Percentiles rank a stretch among this genome's conserved stretches.
phyloP scores from a whole-genome alignment of 1,139 yeast species.

The Suhomyces anneliseae region DNA sequence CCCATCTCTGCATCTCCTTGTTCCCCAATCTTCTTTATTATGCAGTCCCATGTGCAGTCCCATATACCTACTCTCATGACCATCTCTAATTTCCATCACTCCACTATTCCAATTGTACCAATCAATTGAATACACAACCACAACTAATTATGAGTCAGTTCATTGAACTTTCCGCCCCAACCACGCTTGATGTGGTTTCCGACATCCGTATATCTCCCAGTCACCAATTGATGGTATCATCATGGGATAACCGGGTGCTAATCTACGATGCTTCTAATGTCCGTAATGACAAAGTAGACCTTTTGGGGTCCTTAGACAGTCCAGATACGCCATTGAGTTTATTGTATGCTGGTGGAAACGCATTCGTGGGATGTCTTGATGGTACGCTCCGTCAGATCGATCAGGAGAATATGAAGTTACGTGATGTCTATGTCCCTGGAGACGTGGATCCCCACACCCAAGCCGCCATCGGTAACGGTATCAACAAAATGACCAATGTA shows the following conservation, averaged over 20 bases:
- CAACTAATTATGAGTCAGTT: conserved; percentile 4
- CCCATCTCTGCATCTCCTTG: too few species aligned
- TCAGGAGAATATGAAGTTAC: conserved; percentile 38
- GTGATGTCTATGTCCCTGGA: conserved; percentile 14
- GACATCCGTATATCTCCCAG: conserved; percentile 27
- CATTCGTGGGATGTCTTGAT: conserved; percentile 39
- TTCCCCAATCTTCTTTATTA: too few species aligned
- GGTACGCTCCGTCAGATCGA: conserved; percentile 45
- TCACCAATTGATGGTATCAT: conserved; percentile 36
- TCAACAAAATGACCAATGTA: conserved; percentile 30
- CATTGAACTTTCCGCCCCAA: conserved; percentile 13
- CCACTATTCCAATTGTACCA: neutral
- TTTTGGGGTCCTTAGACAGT: conserved; percentile 4
- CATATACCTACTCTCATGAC: neutral
- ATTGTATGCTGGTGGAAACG: conserved; percentile 15
- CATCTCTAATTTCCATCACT: neutral
- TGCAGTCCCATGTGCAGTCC: too few species aligned
- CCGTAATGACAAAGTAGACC: conserved; percentile 4
- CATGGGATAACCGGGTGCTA: conserved; percentile 43
- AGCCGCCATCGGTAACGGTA: conserved; percentile 24
- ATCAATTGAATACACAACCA: neutral
- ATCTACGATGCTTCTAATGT: conserved; percentile 30
- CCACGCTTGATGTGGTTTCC: conserved; percentile 23
- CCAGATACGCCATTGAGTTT: conserved; percentile 15
- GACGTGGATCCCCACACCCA: conserved; percentile 5